phyloP scores from a whole-genome alignment of 306 rosid genomes.

The Bauhinia variegata region DNA sequence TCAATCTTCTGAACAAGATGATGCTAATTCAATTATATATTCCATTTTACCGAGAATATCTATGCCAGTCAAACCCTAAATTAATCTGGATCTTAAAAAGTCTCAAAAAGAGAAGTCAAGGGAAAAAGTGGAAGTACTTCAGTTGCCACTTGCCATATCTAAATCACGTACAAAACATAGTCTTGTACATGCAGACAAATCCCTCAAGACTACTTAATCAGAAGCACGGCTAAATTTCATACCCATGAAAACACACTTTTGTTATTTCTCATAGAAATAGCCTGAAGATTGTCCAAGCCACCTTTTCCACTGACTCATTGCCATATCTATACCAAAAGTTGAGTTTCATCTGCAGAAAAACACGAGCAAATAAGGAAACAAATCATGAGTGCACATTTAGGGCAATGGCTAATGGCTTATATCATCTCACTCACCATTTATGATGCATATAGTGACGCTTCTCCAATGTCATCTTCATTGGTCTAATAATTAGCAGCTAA shows the following conservation, averaged over 20 bases:
- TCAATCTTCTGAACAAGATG: too few relatives aligned
- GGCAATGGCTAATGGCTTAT: constrained; percentile 14
- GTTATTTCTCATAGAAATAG: background rate
- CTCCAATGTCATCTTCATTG: constrained; percentile 23
- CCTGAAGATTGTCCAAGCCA: background rate
- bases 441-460: background rate
- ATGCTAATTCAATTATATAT: too few relatives aligned
- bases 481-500: constrained; percentile 1
- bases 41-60: too few relatives aligned
- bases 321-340: constrained; percentile 3
- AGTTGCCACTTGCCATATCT: too few relatives aligned
- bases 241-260: too few relatives aligned
- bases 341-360: constrained; percentile 21
- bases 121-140: too few relatives aligned
- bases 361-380: constrained; percentile 24
- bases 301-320: constrained; percentile 1
- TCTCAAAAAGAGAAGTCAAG: too few relatives aligned
- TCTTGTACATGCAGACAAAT: too few relatives aligned
- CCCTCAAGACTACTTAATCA: too few relatives aligned
- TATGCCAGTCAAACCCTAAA: background rate
- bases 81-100: too few relatives aligned
- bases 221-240: too few relatives aligned
- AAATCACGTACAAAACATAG: too few relatives aligned
- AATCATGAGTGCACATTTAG: background rate
- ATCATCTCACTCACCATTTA: constrained; percentile 9